Base-by-base conservation (phyloP, 1,139 yeast species). In the Pichia sp. region DNA sequence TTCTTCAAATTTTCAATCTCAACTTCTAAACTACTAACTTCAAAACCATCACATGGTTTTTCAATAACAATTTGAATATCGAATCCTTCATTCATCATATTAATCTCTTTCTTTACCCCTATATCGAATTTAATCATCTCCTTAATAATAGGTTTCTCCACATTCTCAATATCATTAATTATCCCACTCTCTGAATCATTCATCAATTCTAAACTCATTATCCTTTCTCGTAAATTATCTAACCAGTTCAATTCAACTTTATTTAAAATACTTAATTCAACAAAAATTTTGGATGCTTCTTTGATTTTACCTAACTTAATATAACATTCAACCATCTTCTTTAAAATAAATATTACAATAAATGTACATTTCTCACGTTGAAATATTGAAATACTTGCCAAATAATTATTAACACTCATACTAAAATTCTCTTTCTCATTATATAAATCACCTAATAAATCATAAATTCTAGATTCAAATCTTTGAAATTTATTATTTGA, bases 401-500 rank as follows among this genome's bases (percentile, higher is more conserved):
- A 62, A 44, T 61, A 74, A 41, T 59, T 62, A 31, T 63, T 63
- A 3, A 64, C 55, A 0, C 84, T 75, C 46, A 62, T 61, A 3
- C 64, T 67, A 42, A 49, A 64, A 34, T 69, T 63, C 3, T 51
- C 46, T 14, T 47, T 39, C 1, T 47, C 44, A 35, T 54, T 64
- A 49, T 67, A 63, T 40, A 68, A 70, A 41, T 74, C 75, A 1
- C 72, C 85, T 8, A 77, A 53, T 44, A 69, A 65, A 59, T 67
- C 75, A 49, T 69, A 66, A 4, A 74, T 57, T 49, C 66, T 72
- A 0, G 68, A 61, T 38, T 67, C 56, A 21, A 65, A 48, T 46
- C 74, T 52, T 43, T 50, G 54, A 51, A 62, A 62, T 35, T 54
- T 51, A 7, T 55, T 45, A 4, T 52, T 48, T 35, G 65, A 62